Evolutionary conservation across 148 eudicot genomes (phyloP), one percentile per base, ranked within the genome.

Genomic region (Diospyros kaki): DNA sequence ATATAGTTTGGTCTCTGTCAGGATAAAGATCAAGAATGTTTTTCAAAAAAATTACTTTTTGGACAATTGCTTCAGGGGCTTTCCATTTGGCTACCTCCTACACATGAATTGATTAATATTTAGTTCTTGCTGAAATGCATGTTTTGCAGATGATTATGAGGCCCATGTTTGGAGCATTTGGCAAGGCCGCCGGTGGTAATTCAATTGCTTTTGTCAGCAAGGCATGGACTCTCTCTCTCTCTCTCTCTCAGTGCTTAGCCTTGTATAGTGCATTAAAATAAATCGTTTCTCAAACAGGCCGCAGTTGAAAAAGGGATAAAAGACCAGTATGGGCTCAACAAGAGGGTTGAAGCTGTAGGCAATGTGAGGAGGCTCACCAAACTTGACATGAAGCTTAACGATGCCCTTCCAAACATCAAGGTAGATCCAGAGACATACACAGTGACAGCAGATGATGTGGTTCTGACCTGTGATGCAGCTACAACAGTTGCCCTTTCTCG

Each of bases 121-220:
- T 11, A 51, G 15, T 38, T 55, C 39, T 74, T 68, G 62, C 43
- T 64, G 48, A 48, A 66, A 62, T 64, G 69, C 64, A 53, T 65
- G 65, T 77, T 81, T 80, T 80, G 71, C 87, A 95, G 98, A 96
- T 95, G 75, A 77, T 82, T 2, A 95, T 95, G 97, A 90, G 98
- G 78, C 98, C 98, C 53, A 95, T 95, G 97, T 94, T 94, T 83
- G 98, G 98, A 83, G 96, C 92, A 72, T 84, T 90, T 70, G 96
- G 97, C 69, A 92, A 88, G 83, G 96, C 98, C 81, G 97, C 82
- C 75, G 87, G 97, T 82, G 63, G 83, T 41, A 86, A 90, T 77
- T 92, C 97, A 71, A 88, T 94, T 75, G 87, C 98, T 68, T 94
- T 94, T 81, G 96, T 94, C 80, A 92, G 98, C 83, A 89, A 94